These are phyloP conservation scores for Trypanosoma lewisi DNA, from an alignment of 208 protist species.

Conservation along the genomic window DNA sequence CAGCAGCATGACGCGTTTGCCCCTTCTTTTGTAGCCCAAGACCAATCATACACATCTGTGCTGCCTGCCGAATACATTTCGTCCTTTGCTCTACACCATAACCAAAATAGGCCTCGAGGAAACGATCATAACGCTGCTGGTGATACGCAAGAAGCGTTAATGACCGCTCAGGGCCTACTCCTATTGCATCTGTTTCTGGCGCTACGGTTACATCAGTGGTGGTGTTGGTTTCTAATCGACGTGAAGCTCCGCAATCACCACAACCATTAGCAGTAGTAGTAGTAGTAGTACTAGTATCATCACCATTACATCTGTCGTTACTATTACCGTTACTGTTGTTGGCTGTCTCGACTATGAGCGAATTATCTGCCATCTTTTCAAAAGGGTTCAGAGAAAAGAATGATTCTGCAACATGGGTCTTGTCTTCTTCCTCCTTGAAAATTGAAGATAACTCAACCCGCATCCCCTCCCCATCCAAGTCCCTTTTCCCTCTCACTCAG, in stretches of 20 bases:
- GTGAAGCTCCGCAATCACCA: too few relatives aligned
- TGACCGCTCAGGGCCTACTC: not conserved
- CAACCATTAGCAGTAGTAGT: too few relatives aligned
- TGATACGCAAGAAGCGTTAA: conserved; percentile 35
- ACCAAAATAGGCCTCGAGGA: conserved; percentile 69
- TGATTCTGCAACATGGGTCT: not conserved
- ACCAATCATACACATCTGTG: conserved; percentile 65
- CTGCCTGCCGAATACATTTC: conserved; percentile 43
- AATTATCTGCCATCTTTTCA: not conserved
- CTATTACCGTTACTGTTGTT: not conserved
- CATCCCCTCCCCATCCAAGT: not conserved
- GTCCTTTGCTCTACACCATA: conserved; percentile 36
- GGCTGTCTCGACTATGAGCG: not conserved
- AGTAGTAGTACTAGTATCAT: too few relatives aligned
- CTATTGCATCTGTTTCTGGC: not conserved
- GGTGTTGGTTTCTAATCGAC: too few relatives aligned
- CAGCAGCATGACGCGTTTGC: conserved; percentile 14
- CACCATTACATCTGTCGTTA: too few relatives aligned
- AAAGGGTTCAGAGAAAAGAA: not conserved
- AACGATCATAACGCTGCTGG: conserved; percentile 57
- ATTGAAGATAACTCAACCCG: not conserved
- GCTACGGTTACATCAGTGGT: not conserved
- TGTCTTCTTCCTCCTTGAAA: not conserved
- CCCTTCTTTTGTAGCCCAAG: conserved; percentile 23
- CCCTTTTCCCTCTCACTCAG: not conserved